Base-by-base conservation (phyloP, 1,284 basidiomycete species). In the Microbotryomycetes sp. region DNA sequence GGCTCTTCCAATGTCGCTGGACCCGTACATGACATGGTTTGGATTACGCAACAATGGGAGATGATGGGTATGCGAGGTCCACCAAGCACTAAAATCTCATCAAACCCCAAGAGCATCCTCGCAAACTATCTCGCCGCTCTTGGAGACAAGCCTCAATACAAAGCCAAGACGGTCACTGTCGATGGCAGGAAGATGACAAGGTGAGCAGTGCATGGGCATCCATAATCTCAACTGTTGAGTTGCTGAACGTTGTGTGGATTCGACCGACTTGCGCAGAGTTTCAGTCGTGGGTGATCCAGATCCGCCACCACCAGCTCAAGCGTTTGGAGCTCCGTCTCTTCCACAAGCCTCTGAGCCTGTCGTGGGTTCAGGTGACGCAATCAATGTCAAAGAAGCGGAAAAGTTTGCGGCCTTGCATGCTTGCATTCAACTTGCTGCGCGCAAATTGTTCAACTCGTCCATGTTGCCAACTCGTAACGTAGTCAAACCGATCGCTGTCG, bases 341-440 rank as follows among this genome's bases (percentile, higher is more conserved):
- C 67, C 67, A 1, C 58, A 54, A 4, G 57, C 63, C 23, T 19
- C 54, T 29, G 48, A 59, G 25, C 65, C 67, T n/a, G 67, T 81
- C 49, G 49, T 76, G 30, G 81, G 79, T 9, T 73, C 78, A 4
- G 72, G 92, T 80, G 92, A 97, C 74, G 79, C 80, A 56, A n/a
- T 77, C 1, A 78, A 76, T 9, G 84, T 80, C 72, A 87, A 86
- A 69, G 82, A 86, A 31, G 87, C 92, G 2, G 84, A 89, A 71
- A 83, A 82, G 72, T 77, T 91, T 4, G 89, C 89, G 3, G 85
- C 86, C 0, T 76, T 91, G 16, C 85, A 84, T 56, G 85, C 84
- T 5, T 75, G 86, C 50, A 81, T 87, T 70, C 87, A 92, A 72
- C 73, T 92, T 14, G 79, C 84, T 50, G 74, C 76, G n/a, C 73